Evolutionary conservation across 495 filamentous ascomycete genomes (phyloP).

Genomic region (Neurospora tetrasperma): DNA sequence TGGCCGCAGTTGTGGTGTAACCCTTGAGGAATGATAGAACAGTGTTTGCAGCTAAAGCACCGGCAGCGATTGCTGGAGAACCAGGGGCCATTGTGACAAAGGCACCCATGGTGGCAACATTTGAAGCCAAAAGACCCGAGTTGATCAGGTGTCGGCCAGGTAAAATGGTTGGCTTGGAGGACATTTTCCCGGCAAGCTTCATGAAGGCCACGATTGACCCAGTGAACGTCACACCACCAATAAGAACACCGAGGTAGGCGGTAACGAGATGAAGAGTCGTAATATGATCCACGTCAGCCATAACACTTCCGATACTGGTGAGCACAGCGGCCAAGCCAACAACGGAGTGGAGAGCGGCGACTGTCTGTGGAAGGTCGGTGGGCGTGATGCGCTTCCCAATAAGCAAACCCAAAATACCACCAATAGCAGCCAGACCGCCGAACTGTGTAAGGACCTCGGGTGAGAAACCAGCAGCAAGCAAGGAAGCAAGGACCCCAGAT

Average conservation of each 20-base stretch:
- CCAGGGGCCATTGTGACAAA: conserved; percentile 70
- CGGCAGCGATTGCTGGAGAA: conserved; percentile 60
- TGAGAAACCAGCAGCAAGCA: conserved; percentile 67
- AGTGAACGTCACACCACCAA: conserved; percentile 75
- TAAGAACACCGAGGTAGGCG: conserved; percentile 69
- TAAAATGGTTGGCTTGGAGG: conserved; percentile 56
- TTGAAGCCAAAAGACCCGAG: conserved; percentile 55
- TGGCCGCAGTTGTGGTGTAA: conserved; percentile 69
- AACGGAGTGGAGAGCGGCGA: conserved; percentile 71
- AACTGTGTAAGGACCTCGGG: conserved; percentile 65
- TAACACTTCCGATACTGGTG: conserved; percentile 71
- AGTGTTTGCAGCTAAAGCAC: conserved; percentile 61
- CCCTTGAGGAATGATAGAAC: conserved; percentile 70
- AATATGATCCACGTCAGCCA: conserved; percentile 55
- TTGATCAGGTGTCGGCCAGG: conserved; percentile 64
- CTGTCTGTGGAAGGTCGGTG: conserved; percentile 71
- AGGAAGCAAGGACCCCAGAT: conserved; percentile 65
- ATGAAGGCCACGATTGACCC: conserved; percentile 73
- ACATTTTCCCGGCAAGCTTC: conserved; percentile 69
- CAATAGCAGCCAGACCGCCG: conserved; percentile 55
- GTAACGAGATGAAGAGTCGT: conserved; percentile 67
- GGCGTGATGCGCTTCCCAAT: conserved; percentile 77
- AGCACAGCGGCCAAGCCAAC: conserved; percentile 73
- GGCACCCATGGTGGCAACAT: conserved; percentile 66
- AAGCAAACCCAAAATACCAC: conserved; percentile 48